Base-by-base conservation (phyloP, 139 green algal genomes). In the Choricystis sp. region DNA sequence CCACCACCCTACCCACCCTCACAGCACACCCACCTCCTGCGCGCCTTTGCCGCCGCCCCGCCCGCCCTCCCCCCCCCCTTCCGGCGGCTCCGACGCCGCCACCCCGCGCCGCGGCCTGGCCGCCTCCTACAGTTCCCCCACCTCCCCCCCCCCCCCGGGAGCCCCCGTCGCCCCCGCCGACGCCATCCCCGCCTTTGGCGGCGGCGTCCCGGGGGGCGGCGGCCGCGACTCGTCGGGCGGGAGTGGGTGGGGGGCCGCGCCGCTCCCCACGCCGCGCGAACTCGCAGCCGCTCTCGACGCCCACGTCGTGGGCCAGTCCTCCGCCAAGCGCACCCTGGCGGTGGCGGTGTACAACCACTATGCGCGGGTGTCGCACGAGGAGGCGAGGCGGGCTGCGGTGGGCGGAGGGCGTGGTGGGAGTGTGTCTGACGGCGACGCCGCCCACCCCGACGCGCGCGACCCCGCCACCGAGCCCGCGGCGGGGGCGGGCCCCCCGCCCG, bases 301-400 rank as follows among this genome's bases (percentile, higher is more conserved):
- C 19, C 85, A 82, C 64, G 81, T 94, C 9, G 64, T 94, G 0
- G 87, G 87, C 1, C 87, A 94, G 77, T 49, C 60, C 3, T 31
- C 77, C 3, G 87, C 83, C 31, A 94, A 94, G 66, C 78, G 81
- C 77, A 69, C 80, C 56, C 77, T 95, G 61, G 76, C 85, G 3
- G 88, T 95, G 4, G 87, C 83, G 9, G 84, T 91, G 63, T 77
- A 94, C 75, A 94, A 93, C 74, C 87, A 95, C 73, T 95, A 92
- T 81, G 89, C 87, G 77, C 77, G 86, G 4, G 49, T 94, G 4
- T 59, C 61, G 65, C 64, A 76, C 29, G 71, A 79, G 31, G 66
- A 74, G 62, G 68, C 72, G 62, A 65, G 67, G 56, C 31, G 66
- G 49, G 29, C 40, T 22, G 19, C 60, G 52, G 57, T 40, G 26